Percentiles rank a stretch among this genome's conserved stretches.
Evolutionary conservation across 2,329 filamentous ascomycete species (phyloP).

Genomic region (Cytospora schulzeri): DNA sequence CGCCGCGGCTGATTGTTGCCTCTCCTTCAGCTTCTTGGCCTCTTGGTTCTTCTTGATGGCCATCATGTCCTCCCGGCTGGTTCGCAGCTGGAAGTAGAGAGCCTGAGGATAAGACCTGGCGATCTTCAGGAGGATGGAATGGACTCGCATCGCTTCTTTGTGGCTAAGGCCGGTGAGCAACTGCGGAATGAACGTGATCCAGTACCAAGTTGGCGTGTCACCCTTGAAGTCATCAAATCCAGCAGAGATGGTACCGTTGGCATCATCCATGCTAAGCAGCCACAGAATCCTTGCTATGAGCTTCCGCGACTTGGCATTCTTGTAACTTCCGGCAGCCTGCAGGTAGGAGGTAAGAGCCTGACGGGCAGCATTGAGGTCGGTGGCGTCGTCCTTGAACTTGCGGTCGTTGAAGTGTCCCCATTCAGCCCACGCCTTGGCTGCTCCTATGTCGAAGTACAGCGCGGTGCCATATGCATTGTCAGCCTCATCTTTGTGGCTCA

Average conservation of each 20-base stretch:
- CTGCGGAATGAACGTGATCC: constrained; percentile 99
- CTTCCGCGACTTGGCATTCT: constrained; percentile 94
- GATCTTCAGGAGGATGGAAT: constrained; percentile 86
- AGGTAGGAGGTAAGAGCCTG: constrained; percentile 95
- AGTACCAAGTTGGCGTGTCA: constrained; percentile 98
- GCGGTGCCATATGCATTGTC: constrained; percentile 94
- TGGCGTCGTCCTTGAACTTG: constrained; percentile 88
- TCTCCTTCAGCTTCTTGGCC: constrained; percentile 62
- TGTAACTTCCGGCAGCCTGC: constrained; percentile 94
- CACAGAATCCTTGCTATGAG: constrained; percentile 90
- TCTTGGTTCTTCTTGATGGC: constrained; percentile 89
- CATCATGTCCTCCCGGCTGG: constrained; percentile 90
- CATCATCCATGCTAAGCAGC: constrained; percentile 91
- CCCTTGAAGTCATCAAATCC: constrained; percentile 97
- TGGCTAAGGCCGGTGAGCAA: constrained; percentile 88
- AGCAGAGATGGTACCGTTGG: constrained; percentile 77
- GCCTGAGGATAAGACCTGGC: constrained; percentile 95
- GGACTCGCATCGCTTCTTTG: constrained; percentile 85
- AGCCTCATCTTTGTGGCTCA: constrained; percentile 86
- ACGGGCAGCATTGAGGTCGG: constrained; percentile 79
- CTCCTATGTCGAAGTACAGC: constrained; percentile 90
- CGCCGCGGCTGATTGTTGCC: constrained; percentile 48
- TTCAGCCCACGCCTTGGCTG: constrained; percentile 97
- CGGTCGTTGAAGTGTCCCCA: constrained; percentile 99
- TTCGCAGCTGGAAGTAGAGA: constrained; percentile 92